Percentiles rank a stretch among this genome's conserved stretches.
These are phyloP conservation scores for Macrocybe gigantea DNA, from an alignment of 768 basidiomycete genomes.

Conservation along the genomic window DNA sequence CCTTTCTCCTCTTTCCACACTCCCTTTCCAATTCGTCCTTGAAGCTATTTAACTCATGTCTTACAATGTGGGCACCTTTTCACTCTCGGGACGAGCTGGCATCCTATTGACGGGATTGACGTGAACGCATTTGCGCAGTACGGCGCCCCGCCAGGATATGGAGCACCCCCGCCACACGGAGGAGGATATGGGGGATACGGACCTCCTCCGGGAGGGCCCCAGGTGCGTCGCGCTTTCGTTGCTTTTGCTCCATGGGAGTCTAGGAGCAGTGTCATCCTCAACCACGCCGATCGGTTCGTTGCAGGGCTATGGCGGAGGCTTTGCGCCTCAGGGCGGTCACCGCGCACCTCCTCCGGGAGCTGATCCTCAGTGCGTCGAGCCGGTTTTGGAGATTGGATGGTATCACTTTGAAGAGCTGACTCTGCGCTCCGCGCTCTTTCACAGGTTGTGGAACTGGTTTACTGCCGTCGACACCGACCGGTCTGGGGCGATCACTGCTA, in stretches of 20 bases:
- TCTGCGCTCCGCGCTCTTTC: neutral
- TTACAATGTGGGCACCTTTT: too few relatives aligned
- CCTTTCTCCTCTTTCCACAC: conserved; percentile 3
- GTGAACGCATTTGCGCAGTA: conserved; percentile 3
- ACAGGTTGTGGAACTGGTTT: conserved; percentile 74
- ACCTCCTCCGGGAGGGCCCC: conserved; percentile 19
- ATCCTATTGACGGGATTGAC: too few relatives aligned
- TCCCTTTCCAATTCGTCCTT: neutral
- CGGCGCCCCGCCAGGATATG: conserved; percentile 17
- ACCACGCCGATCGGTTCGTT: neutral
- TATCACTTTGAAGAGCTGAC: neutral
- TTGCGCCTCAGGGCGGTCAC: conserved; percentile 25
- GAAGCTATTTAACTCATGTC: too few relatives aligned
- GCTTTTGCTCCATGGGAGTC: neutral
- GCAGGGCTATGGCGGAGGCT: conserved; percentile 34
- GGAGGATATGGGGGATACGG: conserved; percentile 18
- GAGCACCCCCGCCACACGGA: conserved; percentile 12
- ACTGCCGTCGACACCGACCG: conserved; percentile 59
- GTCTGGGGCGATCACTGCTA: conserved; percentile 60
- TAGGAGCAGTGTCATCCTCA: neutral
- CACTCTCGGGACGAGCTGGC: too few relatives aligned
- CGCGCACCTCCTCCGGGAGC: conserved; percentile 56
- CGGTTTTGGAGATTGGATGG: neutral
- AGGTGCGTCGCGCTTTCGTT: conserved; percentile 6
- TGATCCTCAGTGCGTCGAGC: conserved; percentile 62